Conservation (phyloP, 1,284 basidiomycete species). For the Apiotrichum mycotoxinovorans region DNA sequence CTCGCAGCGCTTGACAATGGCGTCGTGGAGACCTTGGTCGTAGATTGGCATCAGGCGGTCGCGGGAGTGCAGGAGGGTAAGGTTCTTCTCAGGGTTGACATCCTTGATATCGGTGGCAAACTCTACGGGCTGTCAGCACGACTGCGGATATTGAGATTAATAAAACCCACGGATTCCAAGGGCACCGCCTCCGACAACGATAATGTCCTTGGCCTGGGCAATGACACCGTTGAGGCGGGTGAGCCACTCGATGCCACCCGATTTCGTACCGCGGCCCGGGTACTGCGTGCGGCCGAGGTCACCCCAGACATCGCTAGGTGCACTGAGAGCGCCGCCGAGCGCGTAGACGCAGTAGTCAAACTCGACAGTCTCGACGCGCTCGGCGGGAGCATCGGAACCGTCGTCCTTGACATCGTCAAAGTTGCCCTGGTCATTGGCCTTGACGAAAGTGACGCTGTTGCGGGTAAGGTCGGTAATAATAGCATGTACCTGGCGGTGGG, state of each 20-base stretch:
- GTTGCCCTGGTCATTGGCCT: slow-evolving; percentile 17
- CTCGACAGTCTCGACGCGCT: slow-evolving; percentile 26
- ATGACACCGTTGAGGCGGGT: slow-evolving; percentile 36
- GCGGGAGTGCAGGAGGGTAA: slow-evolving; percentile 55
- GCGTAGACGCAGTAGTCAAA: slow-evolving; percentile 53
- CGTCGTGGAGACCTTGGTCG: slow-evolving; percentile 48
- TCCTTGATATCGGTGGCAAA: slow-evolving; percentile 53
- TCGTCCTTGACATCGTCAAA: slow-evolving; percentile 15
- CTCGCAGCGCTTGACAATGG: slow-evolving; percentile 40
- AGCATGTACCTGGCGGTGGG: slow-evolving; percentile 51
- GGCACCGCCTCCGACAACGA: slow-evolving; percentile 52
- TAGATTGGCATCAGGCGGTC: slow-evolving; percentile 51
- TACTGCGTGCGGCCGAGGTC: slow-evolving; percentile 13
- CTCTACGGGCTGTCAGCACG: slow-evolving; percentile 30
- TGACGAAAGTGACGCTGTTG: slow-evolving; percentile 54
- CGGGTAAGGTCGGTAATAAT: slow-evolving; percentile 53
- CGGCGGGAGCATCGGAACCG: slow-evolving; percentile 10
- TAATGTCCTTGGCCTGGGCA: slow-evolving; percentile 42
- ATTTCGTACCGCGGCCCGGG: slow-evolving; percentile 37
- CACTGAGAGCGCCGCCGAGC: slow-evolving; percentile 44
- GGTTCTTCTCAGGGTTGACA: slow-evolving; percentile 46
- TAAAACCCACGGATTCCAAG: slow-evolving; percentile 51
- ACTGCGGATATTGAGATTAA: background rate
- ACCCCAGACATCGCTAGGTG: slow-evolving; percentile 46
- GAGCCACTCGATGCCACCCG: slow-evolving; percentile 28